Evolutionary conservation across 257 asterid species (phyloP).

Genomic region (Handroanthus guayacan): DNA sequence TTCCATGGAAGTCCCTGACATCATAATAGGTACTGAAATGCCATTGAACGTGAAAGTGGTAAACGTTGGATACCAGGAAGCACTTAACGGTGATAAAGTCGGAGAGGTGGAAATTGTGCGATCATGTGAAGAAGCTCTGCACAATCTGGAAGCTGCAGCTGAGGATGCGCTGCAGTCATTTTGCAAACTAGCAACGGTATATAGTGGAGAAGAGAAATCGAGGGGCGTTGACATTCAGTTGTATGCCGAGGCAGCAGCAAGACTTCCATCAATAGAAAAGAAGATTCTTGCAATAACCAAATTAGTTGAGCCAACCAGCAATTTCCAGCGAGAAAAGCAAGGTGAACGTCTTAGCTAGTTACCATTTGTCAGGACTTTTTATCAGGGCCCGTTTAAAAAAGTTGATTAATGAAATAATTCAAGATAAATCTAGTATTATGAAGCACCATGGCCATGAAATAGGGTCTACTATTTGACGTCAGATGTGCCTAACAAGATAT

Average conservation of each 20-base stretch:
- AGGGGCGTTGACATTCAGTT: constrained; percentile 38
- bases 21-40: constrained; percentile 1
- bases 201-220: constrained; percentile 36
- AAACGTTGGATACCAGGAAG: constrained; percentile 28
- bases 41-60: constrained; percentile 1
- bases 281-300: constrained; percentile 51
- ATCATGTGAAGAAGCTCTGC: constrained; percentile 56
- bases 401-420: background rate
- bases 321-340: constrained; percentile 21
- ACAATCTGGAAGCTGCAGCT: constrained; percentile 60
- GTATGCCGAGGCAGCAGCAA: constrained; percentile 42
- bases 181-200: constrained; percentile 43
- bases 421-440: background rate
- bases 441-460: background rate
- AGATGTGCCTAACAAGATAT: background rate
- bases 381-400: background rate
- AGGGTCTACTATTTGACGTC: background rate
- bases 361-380: background rate
- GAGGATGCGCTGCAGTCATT: constrained; percentile 55
- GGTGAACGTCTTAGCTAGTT: constrained; percentile 33
- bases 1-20: constrained; percentile 13
- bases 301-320: constrained; percentile 44
- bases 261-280: constrained; percentile 49
- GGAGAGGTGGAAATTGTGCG: constrained; percentile 35
- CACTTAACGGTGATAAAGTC: constrained; percentile 23